phyloP scores from a whole-genome alignment of 1,284 basidiomycete species.

The Sporisorium graminicola region DNA sequence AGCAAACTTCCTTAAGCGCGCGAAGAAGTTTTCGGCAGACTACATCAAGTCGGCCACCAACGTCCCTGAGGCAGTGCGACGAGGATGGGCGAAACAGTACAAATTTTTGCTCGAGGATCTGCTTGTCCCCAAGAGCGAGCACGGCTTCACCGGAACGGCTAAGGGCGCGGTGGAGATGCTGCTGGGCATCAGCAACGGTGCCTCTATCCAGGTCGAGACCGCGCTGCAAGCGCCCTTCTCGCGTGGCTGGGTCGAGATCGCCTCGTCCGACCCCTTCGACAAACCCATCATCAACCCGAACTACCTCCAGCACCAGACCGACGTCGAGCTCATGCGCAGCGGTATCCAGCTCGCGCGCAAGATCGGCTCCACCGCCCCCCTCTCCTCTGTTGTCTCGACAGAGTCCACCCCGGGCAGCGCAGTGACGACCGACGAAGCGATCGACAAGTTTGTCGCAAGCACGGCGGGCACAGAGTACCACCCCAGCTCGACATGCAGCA shows the following conservation, averaged over 20 bases:
- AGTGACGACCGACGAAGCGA: slow-evolving; percentile 40
- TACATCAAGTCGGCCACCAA: slow-evolving; percentile 51
- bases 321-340: slow-evolving; percentile 54
- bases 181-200: slow-evolving; percentile 51
- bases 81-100: slow-evolving; percentile 54
- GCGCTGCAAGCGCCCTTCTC: slow-evolving; percentile 65
- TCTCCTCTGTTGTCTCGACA: slow-evolving; percentile 24
- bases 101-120: slow-evolving; percentile 43
- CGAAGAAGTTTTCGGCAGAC: slow-evolving; percentile 28
- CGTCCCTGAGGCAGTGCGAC: slow-evolving; percentile 35
- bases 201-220: slow-evolving; percentile 44
- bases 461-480: slow-evolving; percentile 57
- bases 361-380: slow-evolving; percentile 42
- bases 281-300: slow-evolving; percentile 59
- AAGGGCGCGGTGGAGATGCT: slow-evolving; percentile 61
- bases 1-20: slow-evolving; percentile 33
- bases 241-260: slow-evolving; percentile 60
- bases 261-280: slow-evolving; percentile 47
- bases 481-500: slow-evolving; percentile 76
- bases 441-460: slow-evolving; percentile 52
- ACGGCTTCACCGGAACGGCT: slow-evolving; percentile 37
- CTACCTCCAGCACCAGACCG: slow-evolving; percentile 54
- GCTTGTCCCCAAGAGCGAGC: slow-evolving; percentile 22
- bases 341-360: slow-evolving; percentile 58
- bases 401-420: slow-evolving; percentile 42